Base-by-base conservation (phyloP, 202 grass and related monocot genomes). In the Tripidium arundinaceum region DNA sequence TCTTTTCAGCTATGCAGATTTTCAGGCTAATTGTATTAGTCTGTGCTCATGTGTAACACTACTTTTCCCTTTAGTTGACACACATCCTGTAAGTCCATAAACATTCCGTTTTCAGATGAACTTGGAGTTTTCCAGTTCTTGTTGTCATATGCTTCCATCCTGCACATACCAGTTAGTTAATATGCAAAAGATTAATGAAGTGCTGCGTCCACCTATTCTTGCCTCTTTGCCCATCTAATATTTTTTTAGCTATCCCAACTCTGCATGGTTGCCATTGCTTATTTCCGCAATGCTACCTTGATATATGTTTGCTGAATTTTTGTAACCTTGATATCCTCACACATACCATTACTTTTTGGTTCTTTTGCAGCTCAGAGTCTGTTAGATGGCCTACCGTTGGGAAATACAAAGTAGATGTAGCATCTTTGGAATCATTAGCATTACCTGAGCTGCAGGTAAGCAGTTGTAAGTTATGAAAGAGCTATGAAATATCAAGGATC, bases 351-450 rank as follows among this genome's bases (percentile, higher is more conserved):
- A 26, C 15, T 59, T 68, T 89, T 27, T 84, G 8, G 18, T 85
- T 63, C 46, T 47, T 71, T 72, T 93, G 74, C 79, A 93, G 96
- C 76, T 68, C 80, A 15, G 92, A 95, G 66, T 91, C 90, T 86
- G 29, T 72, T 37, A 84, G 86, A 81, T 91, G 96, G 96, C 96
- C 92, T 80, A 90, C 65, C 71, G 96, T 93, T 88, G 88, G 96
- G 55, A 93, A 90, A 72, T 98, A 95, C 82, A 98, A 93, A 89
- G 92, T 98, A 73, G 86, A 95, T 87, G 77, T 91, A 40, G 67
- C 84, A 68, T 95, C 92, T 68, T 88, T 98, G 65, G 95, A 98
- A 84, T 91, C 84, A 6, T 33, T 93, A 80, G 96, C 92, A 65
- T 78, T 95, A 81, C 96, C 96, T 72, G 88, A 88, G 77, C 72